Evolutionary conservation across 2,329 filamentous ascomycete species (phyloP), one percentile per base, ranked within the genome.

Genomic region (Colletotrichum orchidophilum): DNA sequence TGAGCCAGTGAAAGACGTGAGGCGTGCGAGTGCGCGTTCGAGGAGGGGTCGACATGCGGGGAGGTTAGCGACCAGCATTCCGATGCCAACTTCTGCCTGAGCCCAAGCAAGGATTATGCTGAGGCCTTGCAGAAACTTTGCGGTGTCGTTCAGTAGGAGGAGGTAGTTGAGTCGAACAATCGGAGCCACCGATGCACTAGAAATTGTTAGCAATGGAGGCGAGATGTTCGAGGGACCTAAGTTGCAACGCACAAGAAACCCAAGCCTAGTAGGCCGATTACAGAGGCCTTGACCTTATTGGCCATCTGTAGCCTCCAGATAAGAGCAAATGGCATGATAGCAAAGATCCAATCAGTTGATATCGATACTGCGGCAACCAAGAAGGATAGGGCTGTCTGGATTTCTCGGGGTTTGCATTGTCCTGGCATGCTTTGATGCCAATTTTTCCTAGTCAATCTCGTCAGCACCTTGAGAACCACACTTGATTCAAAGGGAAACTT

Each of bases 41-140:
- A 71, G 68, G 15, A 71, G 58, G 2, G 68, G 68, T 29, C 68
- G 64, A 24, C 68, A 71, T 12, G 68, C 68, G 13, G 68, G 68
- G 18, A 71, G 64, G 33, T 71, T 71, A 26, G 68, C 68, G 27
- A 71, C 68, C 7, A 71, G 52, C 64, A 71, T 58, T 27, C 68
- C 68, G 59, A 71, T 71, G 53, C 68, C 68, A n/a, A 71, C 68
- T 49, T 71, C 68, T 31, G 68, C 68, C 12, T 71, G 68, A 3
- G 68, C 68, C 68, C 68, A 71, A 7, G 68, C 58, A 11, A 71
- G 64, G 29, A 71, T 71, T 27, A 59, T 63, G 8, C 58, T 42
- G 3, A 71, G 64, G 12, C 58, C 68, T 15, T 68, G 31, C 8
- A 71, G 64, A 21, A 71, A 71, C 24, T 33, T 71, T n/a, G 58